Evolutionary conservation across 306 rosid genomes (phyloP), one percentile per base, ranked within the genome.

Genomic region (Herpetospermum pedunculosum): DNA sequence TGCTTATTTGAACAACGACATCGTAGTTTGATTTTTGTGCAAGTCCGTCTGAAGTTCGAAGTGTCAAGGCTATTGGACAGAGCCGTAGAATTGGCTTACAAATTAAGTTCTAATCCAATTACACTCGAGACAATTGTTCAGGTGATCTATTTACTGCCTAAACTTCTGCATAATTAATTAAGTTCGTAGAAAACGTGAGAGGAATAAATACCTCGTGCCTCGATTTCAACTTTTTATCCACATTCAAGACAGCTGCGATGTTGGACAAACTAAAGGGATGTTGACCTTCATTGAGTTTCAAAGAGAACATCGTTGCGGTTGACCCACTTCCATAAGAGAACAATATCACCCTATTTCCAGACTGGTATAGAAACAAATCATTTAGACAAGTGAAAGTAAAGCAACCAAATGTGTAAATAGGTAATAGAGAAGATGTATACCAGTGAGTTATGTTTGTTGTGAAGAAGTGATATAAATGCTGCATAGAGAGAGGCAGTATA

Each of bases 401-500:
- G 55, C 53, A 70, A 43, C 54, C 49, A 70, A 77, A 54, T 38
- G 26, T 72, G 73, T 47, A 38, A 37, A n/a, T 2, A 29, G 50
- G 43, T 72, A 54, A 76, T 37, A 75, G 77, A 19, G 37, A 63
- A 70, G 79, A 79, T 6, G 78, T 74, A 83, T 78, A 95, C 99
- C 99, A 95, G 71, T 78, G 91, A 34, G 72, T 72, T 87, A 32
- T 85, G 77, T 70, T 89, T 91, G 80, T 88, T 88, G 83, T 95
- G 99, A 60, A 95, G 77, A 50, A 95, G 96, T 64, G 99, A 91
- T 30, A 83, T 95, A 80, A 91, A 91, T 77, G 99, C 99, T 32
- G 99, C 99, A 77, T 95, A 95, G 59, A 95, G 83, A 75, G 99
- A 95, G n/a, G 99, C 99, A 29, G 99, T 95, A 84, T 95, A 95